Evolutionary conservation across 2,329 filamentous ascomycete genomes (phyloP).

Genomic region (Grosmannia serpens): DNA sequence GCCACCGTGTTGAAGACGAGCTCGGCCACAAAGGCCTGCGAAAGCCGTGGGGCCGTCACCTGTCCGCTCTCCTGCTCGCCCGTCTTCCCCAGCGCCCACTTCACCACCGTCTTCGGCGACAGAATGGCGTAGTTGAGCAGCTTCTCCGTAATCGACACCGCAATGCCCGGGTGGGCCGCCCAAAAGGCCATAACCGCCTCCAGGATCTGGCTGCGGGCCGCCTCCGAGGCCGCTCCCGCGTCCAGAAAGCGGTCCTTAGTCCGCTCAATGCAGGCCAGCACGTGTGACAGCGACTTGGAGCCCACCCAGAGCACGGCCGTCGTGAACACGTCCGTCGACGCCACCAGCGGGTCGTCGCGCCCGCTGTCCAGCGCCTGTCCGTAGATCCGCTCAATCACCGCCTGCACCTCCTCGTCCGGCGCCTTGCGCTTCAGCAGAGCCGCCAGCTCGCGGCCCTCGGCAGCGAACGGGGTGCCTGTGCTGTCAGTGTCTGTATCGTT

Average conservation of each 20-base stretch:
- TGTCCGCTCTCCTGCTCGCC: constrained; percentile 63
- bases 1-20: constrained; percentile 78
- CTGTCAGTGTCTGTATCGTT: constrained; percentile 8
- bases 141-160: constrained; percentile 89
- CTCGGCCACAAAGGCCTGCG: constrained; percentile 72
- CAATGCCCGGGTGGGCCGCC: constrained; percentile 83
- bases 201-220: constrained; percentile 78
- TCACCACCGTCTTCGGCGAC: constrained; percentile 70
- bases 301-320: constrained; percentile 89
- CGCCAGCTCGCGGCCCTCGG: constrained; percentile 74
- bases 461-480: constrained; percentile 65
- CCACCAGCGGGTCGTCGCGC: constrained; percentile 60
- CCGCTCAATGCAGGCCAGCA: constrained; percentile 89
- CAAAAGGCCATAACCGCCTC: constrained; percentile 86
- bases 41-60: constrained; percentile 48
- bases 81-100: constrained; percentile 76
- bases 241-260: constrained; percentile 80
- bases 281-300: constrained; percentile 90
- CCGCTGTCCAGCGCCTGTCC: constrained; percentile 59
- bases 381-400: constrained; percentile 69
- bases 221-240: constrained; percentile 62
- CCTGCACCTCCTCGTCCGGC: constrained; percentile 74
- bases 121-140: constrained; percentile 95
- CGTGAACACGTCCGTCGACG: constrained; percentile 88
- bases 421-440: constrained; percentile 74